Evolutionary conservation across 345 rosid species (phyloP).

Genomic region (Aurinia saxatilis): DNA sequence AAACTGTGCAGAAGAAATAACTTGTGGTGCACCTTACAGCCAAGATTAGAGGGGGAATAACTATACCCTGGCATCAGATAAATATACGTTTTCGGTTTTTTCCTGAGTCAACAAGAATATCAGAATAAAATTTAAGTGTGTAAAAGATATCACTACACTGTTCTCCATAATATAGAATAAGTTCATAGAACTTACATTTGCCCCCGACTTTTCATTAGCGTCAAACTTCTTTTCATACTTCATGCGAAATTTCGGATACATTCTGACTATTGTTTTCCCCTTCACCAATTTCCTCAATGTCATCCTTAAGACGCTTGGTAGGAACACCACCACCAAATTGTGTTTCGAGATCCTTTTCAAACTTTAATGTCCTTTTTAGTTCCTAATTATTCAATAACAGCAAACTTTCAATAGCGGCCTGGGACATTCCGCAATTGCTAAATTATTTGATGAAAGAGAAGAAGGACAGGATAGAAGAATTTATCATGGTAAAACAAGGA

Average conservation of each 20-base stretch:
- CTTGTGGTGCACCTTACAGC: background rate
- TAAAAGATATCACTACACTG: background rate
- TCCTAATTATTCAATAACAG: conserved; percentile 44
- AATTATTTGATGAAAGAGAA: background rate
- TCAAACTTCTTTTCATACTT: conserved; percentile 91
- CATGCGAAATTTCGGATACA: conserved; percentile 81
- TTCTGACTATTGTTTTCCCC: conserved; percentile 51
- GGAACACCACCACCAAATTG: conserved; percentile 82
- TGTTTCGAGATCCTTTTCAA: conserved; percentile 91
- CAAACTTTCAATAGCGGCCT: conserved; percentile 14
- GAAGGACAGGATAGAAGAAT: background rate
- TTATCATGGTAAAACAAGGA: conserved; percentile 1
- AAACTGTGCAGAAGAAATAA: background rate
- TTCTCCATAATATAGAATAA: background rate
- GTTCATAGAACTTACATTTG: conserved; percentile 38
- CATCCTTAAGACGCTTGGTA: conserved; percentile 54
- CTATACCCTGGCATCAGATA: conserved; percentile 88
- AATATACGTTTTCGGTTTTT: conserved; percentile 58
- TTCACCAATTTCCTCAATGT: conserved; percentile 77
- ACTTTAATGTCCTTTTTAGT: conserved; percentile 85
- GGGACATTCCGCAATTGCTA: background rate
- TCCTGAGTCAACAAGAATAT: conserved; percentile 37
- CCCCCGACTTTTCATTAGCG: conserved; percentile 56
- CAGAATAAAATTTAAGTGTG: conserved; percentile 3
- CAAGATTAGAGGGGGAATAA: background rate